Base-by-base conservation (phyloP, 2,329 filamentous ascomycete genomes). In the Alternaria hordeiaustralica region DNA sequence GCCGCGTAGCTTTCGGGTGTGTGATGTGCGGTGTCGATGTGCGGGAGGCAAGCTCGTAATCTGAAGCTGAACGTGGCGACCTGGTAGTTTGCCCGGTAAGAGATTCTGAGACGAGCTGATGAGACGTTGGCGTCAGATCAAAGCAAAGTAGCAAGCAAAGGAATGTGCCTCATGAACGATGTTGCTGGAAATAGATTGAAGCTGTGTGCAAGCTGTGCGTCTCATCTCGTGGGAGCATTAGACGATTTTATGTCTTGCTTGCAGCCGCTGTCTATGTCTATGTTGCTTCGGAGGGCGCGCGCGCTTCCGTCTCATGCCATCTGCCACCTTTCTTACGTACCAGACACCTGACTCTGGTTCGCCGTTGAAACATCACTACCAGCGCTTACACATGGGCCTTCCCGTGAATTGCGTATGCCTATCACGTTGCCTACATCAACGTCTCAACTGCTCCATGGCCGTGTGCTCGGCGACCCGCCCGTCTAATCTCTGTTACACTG, bases 241-340 rank as follows among this genome's bases (percentile, higher is more conserved):
- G 60, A 55, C 55, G 71, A 73, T 69, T 77, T 77, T 79, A 78
- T 79, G 71, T 73, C 70, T 67, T 71, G 72, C 63, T 65, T 70
- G 71, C 75, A 80, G 67, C 75, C 77, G 77, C 77, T 77, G 74
- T 72, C 60, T 67, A 68, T 71, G 68, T 61, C 70, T 71, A 66
- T 68, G 66, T 62, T 72, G 72, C 70, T 56, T 65, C 46, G 30
- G 60, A 65, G 63, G 71, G 72, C 72, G 77, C 78, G 78, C 78
- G 78, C 77, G 77, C 77, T 78, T 78, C 74, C 76, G 71, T 58
- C 69, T 68, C 66, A 68, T 73, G 64, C 68, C 68, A 54, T 65
- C 68, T 69, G 58, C 70, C 66, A 65, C 69, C 75, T 69, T 71
- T 75, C 75, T 70, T 61, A 71, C 61, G 49, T 49, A 66, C 72